Percentiles rank a stretch among this genome's conserved stretches.
Conservation (phyloP, 768 basidiomycete genomes). For the Tulasnella sp. region DNA sequence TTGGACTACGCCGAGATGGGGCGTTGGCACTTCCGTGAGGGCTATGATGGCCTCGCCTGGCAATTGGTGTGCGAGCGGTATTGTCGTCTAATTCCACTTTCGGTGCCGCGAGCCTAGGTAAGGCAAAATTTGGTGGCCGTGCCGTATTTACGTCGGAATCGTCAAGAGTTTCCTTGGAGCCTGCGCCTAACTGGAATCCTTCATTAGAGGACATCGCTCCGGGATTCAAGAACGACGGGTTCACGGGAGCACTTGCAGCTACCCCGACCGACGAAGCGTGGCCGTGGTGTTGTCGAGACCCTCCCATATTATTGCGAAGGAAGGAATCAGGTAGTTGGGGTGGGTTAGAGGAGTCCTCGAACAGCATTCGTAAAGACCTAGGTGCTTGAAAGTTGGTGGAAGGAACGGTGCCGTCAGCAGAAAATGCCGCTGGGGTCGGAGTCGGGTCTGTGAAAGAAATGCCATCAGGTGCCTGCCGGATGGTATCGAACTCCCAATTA, state of each 20-base stretch:
- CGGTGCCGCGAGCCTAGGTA: slow-evolving; percentile 40
- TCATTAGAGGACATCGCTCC: not conserved
- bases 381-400: slow-evolving; percentile 48
- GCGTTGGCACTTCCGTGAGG: slow-evolving; percentile 22
- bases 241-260: slow-evolving; percentile 31
- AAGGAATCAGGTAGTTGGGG: slow-evolving; percentile 26
- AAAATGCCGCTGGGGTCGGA: slow-evolving; percentile 10
- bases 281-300: slow-evolving; percentile 33
- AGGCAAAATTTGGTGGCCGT: slow-evolving; percentile 52
- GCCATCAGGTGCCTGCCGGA: slow-evolving; percentile 46
- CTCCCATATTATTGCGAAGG: slow-evolving; percentile 27
- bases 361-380: slow-evolving; percentile 72
- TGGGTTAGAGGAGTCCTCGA: slow-evolving; percentile 47
- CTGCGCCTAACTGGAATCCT: slow-evolving; percentile 27
- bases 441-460: not conserved
- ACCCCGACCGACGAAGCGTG: slow-evolving; percentile 33
- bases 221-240: slow-evolving; percentile 27
- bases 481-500: slow-evolving; percentile 73
- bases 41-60: slow-evolving; percentile 14
- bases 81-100: slow-evolving; percentile 19
- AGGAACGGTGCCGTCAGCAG: not conserved
- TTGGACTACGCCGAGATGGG: slow-evolving; percentile 9
- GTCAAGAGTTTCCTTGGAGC: slow-evolving; percentile 30
- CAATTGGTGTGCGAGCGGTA: slow-evolving; percentile 12
- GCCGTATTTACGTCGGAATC: slow-evolving; percentile 42